Percentiles rank a stretch among this genome's conserved stretches.
These are phyloP conservation scores for Clarireedia monteithiana DNA, from an alignment of 2,329 filamentous ascomycete species.

Conservation along the genomic window DNA sequence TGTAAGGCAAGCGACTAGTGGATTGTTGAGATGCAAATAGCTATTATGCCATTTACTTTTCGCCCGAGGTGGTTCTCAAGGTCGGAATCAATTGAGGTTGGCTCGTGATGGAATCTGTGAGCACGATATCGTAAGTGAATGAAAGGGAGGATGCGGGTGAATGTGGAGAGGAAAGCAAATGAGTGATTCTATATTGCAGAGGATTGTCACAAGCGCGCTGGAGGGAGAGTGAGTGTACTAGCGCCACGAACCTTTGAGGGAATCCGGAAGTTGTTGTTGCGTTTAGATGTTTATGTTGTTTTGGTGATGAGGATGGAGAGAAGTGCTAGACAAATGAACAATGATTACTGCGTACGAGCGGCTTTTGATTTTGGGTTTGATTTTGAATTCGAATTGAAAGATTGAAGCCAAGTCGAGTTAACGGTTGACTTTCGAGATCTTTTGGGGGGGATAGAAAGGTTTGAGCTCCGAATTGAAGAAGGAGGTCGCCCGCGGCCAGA, in stretches of 20 bases:
- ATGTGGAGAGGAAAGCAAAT: slow-evolving; percentile 8
- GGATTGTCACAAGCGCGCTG: slow-evolving; percentile 11
- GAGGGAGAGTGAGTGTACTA: slow-evolving; percentile 8
- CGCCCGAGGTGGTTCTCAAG: slow-evolving; percentile 12
- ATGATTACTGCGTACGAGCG: slow-evolving; percentile 21
- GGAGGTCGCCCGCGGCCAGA: slow-evolving; percentile 52
- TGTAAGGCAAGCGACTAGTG: slow-evolving; percentile 31
- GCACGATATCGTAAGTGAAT: slow-evolving; percentile 6
- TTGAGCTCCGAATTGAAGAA: slow-evolving; percentile 26
- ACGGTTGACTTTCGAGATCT: slow-evolving; percentile 28
- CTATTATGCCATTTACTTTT: slow-evolving; percentile 13
- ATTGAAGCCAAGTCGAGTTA: slow-evolving; percentile 29
- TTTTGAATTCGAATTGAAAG: slow-evolving; percentile 11
- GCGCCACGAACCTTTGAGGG: slow-evolving; percentile 25
- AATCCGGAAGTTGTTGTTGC: slow-evolving; percentile 5
- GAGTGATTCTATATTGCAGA: not conserved
- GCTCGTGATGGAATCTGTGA: slow-evolving; percentile 11
- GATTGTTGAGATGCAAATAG: slow-evolving; percentile 20
- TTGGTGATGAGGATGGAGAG: not conserved
- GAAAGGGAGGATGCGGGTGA: not conserved
- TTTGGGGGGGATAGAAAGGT: slow-evolving; percentile 24
- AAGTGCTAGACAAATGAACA: slow-evolving; percentile 21
- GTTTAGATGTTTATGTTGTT: not conserved
- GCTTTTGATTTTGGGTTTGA: not conserved
- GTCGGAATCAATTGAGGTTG: slow-evolving; percentile 2